Percentiles rank a stretch among this genome's conserved stretches.
Conservation (phyloP, 164 flowering plant genomes). For the Nymphaea thermarum region DNA sequence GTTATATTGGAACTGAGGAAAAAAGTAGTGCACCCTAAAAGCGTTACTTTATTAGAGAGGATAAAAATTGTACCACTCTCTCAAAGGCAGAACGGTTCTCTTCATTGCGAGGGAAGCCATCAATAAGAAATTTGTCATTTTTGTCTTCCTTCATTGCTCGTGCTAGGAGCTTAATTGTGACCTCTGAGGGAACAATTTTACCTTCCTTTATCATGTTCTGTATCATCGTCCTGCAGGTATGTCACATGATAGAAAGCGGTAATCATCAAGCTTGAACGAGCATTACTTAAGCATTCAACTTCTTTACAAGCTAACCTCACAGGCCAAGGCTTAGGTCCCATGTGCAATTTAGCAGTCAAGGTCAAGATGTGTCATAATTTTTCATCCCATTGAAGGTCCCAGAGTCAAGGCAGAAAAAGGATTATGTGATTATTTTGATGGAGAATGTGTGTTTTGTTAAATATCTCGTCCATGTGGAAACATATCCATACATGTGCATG, state of each 20-base stretch:
- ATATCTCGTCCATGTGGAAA: too few species aligned
- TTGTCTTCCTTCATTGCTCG: slow-evolving; percentile 62
- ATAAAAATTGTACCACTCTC: slow-evolving; percentile 40
- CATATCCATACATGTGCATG: too few species aligned
- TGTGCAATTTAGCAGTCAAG: background rate
- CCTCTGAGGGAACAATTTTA: slow-evolving; percentile 93
- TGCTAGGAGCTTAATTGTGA: slow-evolving; percentile 82
- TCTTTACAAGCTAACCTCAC: too few species aligned
- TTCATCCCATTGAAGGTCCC: too few species aligned
- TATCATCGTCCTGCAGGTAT: slow-evolving; percentile 61
- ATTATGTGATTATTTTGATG: too few species aligned
- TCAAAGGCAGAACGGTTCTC: slow-evolving; percentile 96
- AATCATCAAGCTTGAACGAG: too few species aligned
- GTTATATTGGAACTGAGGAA: background rate
- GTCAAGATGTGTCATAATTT: too few species aligned
- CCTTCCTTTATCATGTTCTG: slow-evolving; percentile 88
- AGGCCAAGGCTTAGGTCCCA: too few species aligned
- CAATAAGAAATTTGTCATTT: slow-evolving; percentile 86
- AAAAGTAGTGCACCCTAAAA: background rate
- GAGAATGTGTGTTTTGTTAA: too few species aligned
- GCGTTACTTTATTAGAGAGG: background rate
- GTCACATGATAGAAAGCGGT: background rate
- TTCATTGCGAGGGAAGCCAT: slow-evolving; percentile 93
- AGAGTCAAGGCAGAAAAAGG: too few species aligned
- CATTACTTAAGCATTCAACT: too few species aligned